Conservation (phyloP, 768 basidiomycete genomes). For the Hemileccinum rubropunctum region DNA sequence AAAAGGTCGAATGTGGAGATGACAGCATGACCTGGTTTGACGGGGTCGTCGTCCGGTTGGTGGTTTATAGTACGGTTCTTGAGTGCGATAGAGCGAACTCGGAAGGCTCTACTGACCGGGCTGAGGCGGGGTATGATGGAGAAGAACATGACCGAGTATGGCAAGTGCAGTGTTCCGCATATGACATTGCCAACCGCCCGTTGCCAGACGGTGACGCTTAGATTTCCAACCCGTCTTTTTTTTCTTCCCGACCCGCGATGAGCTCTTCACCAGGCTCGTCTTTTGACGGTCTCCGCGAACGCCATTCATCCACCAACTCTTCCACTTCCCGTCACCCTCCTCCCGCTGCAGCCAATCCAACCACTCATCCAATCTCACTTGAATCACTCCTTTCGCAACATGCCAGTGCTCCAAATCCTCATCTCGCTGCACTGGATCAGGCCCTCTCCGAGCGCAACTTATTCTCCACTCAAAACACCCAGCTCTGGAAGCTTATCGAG, state of each 20-base stretch:
- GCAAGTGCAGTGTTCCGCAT: not conserved
- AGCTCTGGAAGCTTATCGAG: conserved; percentile 94
- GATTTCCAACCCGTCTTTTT: not conserved
- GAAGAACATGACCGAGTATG: not conserved
- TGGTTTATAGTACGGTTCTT: not conserved
- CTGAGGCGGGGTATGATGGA: not conserved
- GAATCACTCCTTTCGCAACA: conserved; percentile 57
- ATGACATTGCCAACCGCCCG: not conserved
- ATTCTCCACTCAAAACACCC: conserved; percentile 78
- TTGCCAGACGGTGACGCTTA: not conserved
- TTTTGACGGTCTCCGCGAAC: conserved; percentile 21
- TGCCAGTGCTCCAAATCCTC: conserved; percentile 51
- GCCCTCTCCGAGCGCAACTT: conserved; percentile 78
- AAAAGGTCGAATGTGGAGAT: conserved; percentile 93
- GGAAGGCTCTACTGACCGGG: not conserved
- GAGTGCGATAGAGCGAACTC: not conserved
- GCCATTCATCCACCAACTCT: conserved; percentile 18
- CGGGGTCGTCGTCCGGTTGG: not conserved
- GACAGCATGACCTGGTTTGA: conserved; percentile 75
- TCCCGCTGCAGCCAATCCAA: conserved; percentile 26
- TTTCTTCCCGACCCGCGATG: conserved; percentile 7
- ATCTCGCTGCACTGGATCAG: conserved; percentile 63
- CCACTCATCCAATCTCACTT: conserved; percentile 40
- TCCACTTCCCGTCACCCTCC: conserved; percentile 18
- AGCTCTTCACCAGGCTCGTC: conserved; percentile 14